A percentile compares a stretch with the other conserved stretches of the same genome.
These are phyloP conservation scores for Torulaspora delbrueckii DNA, from an alignment of 805 yeast genomes.

Conservation along the genomic window DNA sequence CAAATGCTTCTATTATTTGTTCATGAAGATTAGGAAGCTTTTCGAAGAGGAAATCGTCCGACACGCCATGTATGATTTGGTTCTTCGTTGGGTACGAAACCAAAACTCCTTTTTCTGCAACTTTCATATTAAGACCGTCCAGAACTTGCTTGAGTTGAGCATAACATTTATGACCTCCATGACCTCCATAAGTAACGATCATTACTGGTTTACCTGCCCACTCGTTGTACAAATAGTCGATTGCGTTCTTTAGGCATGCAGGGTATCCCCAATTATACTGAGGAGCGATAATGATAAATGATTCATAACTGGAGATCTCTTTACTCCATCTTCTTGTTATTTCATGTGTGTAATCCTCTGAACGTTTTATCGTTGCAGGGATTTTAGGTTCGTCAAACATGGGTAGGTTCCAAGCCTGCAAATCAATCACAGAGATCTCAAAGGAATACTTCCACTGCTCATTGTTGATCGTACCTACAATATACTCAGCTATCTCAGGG, in stretches of 20 bases:
- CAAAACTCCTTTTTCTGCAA: constrained; percentile 8
- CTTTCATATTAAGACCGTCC: constrained; percentile 16
- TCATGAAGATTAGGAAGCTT: constrained; percentile 5
- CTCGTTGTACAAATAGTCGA: constrained; percentile 36
- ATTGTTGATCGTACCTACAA: constrained; percentile 10
- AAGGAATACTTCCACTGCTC: background rate
- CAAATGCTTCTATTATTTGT: background rate
- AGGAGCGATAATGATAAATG: constrained; percentile 36
- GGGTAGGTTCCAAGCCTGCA: constrained; percentile 30
- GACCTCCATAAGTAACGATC: constrained; percentile 34
- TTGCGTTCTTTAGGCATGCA: constrained; percentile 37
- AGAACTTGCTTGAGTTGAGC: constrained; percentile 27
- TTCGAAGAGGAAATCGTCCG: constrained; percentile 14
- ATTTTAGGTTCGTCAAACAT: constrained; percentile 30
- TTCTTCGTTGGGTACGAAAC: constrained; percentile 41
- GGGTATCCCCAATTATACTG: constrained; percentile 39
- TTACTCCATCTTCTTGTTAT: constrained; percentile 30
- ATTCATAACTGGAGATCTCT: constrained; percentile 24
- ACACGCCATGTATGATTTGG: constrained; percentile 31
- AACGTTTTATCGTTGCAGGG: constrained; percentile 22
- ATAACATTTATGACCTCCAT: constrained; percentile 31
- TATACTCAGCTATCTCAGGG: constrained; percentile 18
- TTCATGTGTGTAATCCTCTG: constrained; percentile 23
- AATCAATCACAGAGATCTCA: constrained; percentile 1
- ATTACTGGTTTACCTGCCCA: constrained; percentile 36